Evolutionary conservation across 2,329 filamentous ascomycete species (phyloP).

Genomic region (Bipolaris gigantea): DNA sequence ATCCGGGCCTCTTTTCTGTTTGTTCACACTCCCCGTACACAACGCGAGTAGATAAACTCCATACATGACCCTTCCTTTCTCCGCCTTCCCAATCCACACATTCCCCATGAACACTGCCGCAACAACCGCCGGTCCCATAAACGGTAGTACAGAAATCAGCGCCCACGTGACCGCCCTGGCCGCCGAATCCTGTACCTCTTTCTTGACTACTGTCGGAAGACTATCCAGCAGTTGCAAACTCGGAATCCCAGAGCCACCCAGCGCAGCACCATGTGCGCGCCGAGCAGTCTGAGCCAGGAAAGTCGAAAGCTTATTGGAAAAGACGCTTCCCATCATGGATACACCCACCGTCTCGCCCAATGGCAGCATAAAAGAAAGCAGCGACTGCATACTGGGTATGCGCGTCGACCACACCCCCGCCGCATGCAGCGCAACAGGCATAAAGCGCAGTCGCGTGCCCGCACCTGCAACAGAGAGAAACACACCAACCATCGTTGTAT

Average conservation of each 20-base stretch:
- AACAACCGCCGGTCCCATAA: slow-evolving; percentile 56
- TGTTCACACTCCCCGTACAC: slow-evolving; percentile 11
- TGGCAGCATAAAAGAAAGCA: slow-evolving; percentile 62
- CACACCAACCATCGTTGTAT: slow-evolving; percentile 59
- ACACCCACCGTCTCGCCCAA: slow-evolving; percentile 67
- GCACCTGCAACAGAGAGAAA: slow-evolving; percentile 68
- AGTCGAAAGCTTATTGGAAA: slow-evolving; percentile 59
- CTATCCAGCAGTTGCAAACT: slow-evolving; percentile 42
- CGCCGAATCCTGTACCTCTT: slow-evolving; percentile 48
- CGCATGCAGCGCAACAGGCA: slow-evolving; percentile 65
- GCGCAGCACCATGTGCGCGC: slow-evolving; percentile 21
- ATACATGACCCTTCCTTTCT: slow-evolving; percentile 27
- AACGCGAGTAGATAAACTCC: slow-evolving; percentile 21
- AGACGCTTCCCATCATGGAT: slow-evolving; percentile 69
- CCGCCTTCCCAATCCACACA: slow-evolving; percentile 52
- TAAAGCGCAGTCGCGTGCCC: slow-evolving; percentile 66
- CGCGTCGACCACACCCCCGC: slow-evolving; percentile 62
- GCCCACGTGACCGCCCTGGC: slow-evolving; percentile 66
- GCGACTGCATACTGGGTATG: slow-evolving; percentile 61
- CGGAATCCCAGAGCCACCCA: slow-evolving; percentile 24
- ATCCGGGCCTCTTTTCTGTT: slow-evolving; percentile 22
- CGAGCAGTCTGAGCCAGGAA: slow-evolving; percentile 31
- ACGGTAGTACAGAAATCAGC: slow-evolving; percentile 63
- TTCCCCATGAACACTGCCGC: slow-evolving; percentile 54
- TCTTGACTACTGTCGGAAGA: slow-evolving; percentile 44